Evolutionary conservation across 768 basidiomycete species (phyloP), one percentile per base, ranked within the genome.

Genomic region (Gyrodon lividus): DNA sequence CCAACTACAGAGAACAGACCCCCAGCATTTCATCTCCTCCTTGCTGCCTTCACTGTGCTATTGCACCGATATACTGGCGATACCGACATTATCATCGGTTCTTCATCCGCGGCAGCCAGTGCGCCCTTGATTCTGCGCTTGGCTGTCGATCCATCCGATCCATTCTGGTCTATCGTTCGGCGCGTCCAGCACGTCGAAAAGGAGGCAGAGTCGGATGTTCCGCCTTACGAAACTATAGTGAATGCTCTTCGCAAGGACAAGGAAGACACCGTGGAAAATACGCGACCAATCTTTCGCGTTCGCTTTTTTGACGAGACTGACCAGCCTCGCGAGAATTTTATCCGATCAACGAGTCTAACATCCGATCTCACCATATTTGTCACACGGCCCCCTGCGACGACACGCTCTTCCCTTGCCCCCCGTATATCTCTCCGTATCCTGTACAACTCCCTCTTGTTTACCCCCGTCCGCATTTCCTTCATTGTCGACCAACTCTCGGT

Each of bases 231-330:
- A 56, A 69, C 74, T 1, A 79, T 98, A 50, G 77, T 87, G 16
- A 78, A 77, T 41, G 87, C 83, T 8, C 72, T 97, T 45, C 79
- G 77, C 48, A 81, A 81, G 61, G 80, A 77, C 60, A 86, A 81
- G 57, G 81, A 86, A 16, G 86, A 85, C 30, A 70, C 74, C 10
- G 59, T 76, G 12, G 79, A 82, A 34, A 70, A 68, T 14, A 61
- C 69, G 14, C 68, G 74, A 2, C 88, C 88, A 4, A 76, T 98
- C 23, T 98, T 97, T 73, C 83, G 94, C 45, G 93, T 97, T 37
- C 85, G 94, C n/a, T 97, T 98, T 77, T 93, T 97, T 67, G 94
- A 98, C 63, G 90, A 89, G 67, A 94, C 87, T 2, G 90, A 92
- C 58, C 71, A 81, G 33, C 81, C 78, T 37, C 84, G 77, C 43